Evolutionary conservation across 1,284 basidiomycete genomes (phyloP), one percentile per base, ranked within the genome.

Genomic region (Porphyrellus sp.): DNA sequence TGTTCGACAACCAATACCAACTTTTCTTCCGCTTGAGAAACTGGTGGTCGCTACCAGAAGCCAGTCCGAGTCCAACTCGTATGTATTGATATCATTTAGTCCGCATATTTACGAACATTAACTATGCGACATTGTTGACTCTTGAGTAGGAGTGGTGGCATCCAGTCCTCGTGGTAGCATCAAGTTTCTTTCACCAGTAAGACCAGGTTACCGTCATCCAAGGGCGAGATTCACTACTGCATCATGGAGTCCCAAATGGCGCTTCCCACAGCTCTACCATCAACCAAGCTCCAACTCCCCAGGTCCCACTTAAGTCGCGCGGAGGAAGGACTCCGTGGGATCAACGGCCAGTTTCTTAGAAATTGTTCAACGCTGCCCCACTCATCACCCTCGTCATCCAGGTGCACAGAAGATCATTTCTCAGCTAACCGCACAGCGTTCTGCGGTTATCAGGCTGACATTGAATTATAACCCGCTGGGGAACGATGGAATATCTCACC

Each of bases 401-500:
- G 66, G 67, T n/a, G 83, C 81, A 6, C 72, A 75, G 52, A 68
- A 71, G 30, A 67, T 85, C 23, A 77, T 86, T 37, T 62, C 68
- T 13, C 65, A 72, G 40, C 72, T 85, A 25, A 70, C 65, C 9
- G 59, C 69, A 5, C 75, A 75, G 20, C 72, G 70, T 33, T 54
- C 60, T 27, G 56, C 63, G 5, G 74, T 85, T 30, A 75, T 74
- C 34, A 78, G 76, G 55, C 72, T 87, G 39, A 71, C 78, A 35
- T 61, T 86, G 21, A 77, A 80, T 8, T 77, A 84, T 55, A 87
- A 85, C 58, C 57, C 72, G 13, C 75, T 88, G 4, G 76, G 77
- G 4, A 79, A 85, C 59, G 77, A 79, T 16, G 86, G 85, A n/a
- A 74, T 78, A 56, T 70, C 72, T 25, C 67, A 71, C 9, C 66